Base-by-base conservation (phyloP, 768 basidiomycete species). In the Brasilioporus rufonigricans region DNA sequence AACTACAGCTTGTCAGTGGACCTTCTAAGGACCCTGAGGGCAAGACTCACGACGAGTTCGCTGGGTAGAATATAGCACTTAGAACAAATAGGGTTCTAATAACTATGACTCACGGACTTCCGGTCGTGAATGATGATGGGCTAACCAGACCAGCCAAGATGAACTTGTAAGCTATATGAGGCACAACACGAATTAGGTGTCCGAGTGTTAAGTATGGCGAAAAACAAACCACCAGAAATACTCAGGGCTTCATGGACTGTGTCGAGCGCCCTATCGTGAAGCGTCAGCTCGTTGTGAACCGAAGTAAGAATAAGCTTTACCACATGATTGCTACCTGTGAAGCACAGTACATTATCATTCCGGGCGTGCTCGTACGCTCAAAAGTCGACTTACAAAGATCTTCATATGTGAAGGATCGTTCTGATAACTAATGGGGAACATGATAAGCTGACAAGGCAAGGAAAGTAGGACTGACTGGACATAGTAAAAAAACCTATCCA, bases 401-500 rank as follows among this genome's bases (percentile, higher is more conserved):
- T 64, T 63, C 6, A 16, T 39, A 11, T 27, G 39, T 18, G 32
- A 8, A 8, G 29, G 35, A 36, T 63, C 62, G 0, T 19, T 48
- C 14, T 2, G 52, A 11, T 54, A 63, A 13, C 61, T 63, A 13
- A 19, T 23, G 21, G 13, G 1, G 18, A 16, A 8, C 0, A 2
- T 6, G 4, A 16, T 6, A 18, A 14, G 18, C 16, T 8, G n/a
- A 41, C 11, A 46, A 11, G 12, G 9, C 2, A 6, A 2, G 4
- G 7, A 11, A 33, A 23, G 14, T 4, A 1, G 27, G 10, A 6
- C 1, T 2, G 50, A 63, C 61, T 52, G 50, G 2, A 48, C 24
- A 29, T n/a, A 56, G 27, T 60, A 61, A 9, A 50, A 49, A 39
- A 56, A 60, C 35, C 60, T 61, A 24, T 16, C 7, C 32, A 6